Evolutionary conservation across 495 filamentous ascomycete species (phyloP).

Genomic region (Penicillium goetzii): DNA sequence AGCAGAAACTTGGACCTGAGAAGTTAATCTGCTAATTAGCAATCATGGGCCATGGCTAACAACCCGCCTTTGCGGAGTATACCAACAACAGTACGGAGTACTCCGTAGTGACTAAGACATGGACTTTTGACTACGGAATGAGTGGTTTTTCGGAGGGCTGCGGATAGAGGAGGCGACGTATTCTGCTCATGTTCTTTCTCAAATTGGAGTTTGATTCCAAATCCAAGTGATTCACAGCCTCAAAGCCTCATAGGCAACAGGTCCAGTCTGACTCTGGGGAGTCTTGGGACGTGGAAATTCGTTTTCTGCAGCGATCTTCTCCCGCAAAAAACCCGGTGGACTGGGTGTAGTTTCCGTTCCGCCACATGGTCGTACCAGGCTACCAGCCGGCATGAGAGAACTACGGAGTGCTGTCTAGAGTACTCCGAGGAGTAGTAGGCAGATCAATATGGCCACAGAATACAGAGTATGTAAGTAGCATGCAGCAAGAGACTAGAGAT

Average conservation of each 20-base stretch:
- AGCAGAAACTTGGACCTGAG: neutral
- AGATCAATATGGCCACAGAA: neutral
- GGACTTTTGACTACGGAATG: neutral
- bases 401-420: neutral
- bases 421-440: neutral
- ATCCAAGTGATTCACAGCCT: neutral
- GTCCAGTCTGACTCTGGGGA: neutral
- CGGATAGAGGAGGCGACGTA: neutral
- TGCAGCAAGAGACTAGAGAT: neutral
- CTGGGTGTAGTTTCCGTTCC: constrained; percentile 1
- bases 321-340: neutral
- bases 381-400: neutral
- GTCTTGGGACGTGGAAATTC: neutral
- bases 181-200: neutral
- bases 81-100: neutral
- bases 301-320: constrained; percentile 6
- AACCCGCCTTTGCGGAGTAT: neutral
- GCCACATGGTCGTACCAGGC: constrained; percentile 4
- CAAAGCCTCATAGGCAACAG: neutral
- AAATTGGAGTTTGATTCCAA: neutral
- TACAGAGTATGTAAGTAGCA: neutral
- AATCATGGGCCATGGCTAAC: neutral
- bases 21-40: neutral
- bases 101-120: too few species aligned
- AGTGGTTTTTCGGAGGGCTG: neutral